phyloP scores from a whole-genome alignment of 805 yeast genomes.

The Saturnispora besseyi region DNA sequence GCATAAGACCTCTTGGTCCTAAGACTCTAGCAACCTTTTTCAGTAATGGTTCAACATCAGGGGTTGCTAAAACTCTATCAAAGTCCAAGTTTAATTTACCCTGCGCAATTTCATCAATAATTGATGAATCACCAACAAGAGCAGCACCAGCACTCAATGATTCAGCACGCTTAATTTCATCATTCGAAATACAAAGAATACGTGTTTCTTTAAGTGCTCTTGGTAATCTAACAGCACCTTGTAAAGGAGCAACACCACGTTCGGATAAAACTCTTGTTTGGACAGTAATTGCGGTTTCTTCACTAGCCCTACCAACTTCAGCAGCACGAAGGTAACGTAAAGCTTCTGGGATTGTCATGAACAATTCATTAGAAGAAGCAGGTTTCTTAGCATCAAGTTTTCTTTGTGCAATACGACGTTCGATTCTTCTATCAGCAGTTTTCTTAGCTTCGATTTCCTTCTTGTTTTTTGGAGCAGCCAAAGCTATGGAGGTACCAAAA shows the following conservation, averaged over 20 bases:
- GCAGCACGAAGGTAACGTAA: constrained; percentile 75
- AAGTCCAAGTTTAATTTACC: constrained; percentile 47
- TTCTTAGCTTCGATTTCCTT: constrained; percentile 22
- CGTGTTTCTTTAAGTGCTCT: constrained; percentile 57
- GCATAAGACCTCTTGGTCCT: constrained; percentile 89
- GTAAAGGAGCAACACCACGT: constrained; percentile 66
- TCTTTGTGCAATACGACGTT: constrained; percentile 20
- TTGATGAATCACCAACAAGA: constrained; percentile 62
- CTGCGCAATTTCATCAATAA: constrained; percentile 51
- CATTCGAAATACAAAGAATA: constrained; percentile 60
- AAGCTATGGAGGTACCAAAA: background rate
- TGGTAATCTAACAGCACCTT: constrained; percentile 67
- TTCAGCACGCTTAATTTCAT: constrained; percentile 40
- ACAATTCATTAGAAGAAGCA: constrained; percentile 46
- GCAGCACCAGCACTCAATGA: constrained; percentile 54
- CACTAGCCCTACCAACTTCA: constrained; percentile 75
- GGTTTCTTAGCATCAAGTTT: constrained; percentile 32
- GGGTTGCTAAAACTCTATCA: constrained; percentile 77
- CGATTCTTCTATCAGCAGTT: constrained; percentile 18
- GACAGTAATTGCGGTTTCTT: constrained; percentile 62
- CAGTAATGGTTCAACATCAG: constrained; percentile 62
- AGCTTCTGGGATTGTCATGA: constrained; percentile 65
- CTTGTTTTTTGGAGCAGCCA: constrained; percentile 22
- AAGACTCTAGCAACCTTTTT: constrained; percentile 64
- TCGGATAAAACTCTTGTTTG: constrained; percentile 60